Percentiles rank a stretch among this genome's conserved stretches.
Evolutionary conservation across 352 stramenopile species (phyloP).

Genomic region (Pythium aquatile): DNA sequence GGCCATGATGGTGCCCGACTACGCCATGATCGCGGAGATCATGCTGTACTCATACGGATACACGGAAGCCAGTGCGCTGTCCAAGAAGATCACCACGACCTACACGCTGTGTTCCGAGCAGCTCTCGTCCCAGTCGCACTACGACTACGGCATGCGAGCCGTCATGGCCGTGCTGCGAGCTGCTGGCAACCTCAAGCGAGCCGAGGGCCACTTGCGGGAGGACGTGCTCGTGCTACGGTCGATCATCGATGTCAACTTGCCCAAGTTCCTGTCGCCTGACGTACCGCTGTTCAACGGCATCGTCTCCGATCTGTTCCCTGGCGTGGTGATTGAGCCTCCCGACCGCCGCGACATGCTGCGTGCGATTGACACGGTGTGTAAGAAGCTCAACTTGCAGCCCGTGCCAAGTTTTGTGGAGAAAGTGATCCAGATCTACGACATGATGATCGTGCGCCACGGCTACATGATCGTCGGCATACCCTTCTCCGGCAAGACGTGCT

Average conservation of each 20-base stretch:
- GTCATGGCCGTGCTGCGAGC: slow-evolving; percentile 94
- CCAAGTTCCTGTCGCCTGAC: slow-evolving; percentile 93
- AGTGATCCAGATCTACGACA: slow-evolving; percentile 95
- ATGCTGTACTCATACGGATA: slow-evolving; percentile 94
- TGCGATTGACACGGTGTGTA: slow-evolving; percentile 79
- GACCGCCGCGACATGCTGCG: slow-evolving; percentile 84
- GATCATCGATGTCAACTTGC: slow-evolving; percentile 94
- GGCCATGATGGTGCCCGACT: slow-evolving; percentile 96
- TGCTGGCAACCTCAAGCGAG: slow-evolving; percentile 89
- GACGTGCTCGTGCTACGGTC: slow-evolving; percentile 89
- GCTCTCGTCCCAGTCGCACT: slow-evolving; percentile 93
- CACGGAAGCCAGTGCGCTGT: slow-evolving; percentile 85
- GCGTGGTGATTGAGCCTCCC: slow-evolving; percentile 86
- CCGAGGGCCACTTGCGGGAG: slow-evolving; percentile 78
- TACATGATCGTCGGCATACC: slow-evolving; percentile 96
- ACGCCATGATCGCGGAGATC: slow-evolving; percentile 93
- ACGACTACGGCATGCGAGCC: slow-evolving; percentile 95
- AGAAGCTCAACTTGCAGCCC: slow-evolving; percentile 80
- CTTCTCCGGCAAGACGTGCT: slow-evolving; percentile 92
- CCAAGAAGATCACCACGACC: slow-evolving; percentile 94
- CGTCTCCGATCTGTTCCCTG: slow-evolving; percentile 92
- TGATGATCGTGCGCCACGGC: slow-evolving; percentile 95
- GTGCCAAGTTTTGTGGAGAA: slow-evolving; percentile 92
- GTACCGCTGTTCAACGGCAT: slow-evolving; percentile 94
- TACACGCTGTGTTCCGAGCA: slow-evolving; percentile 95